Conservation (phyloP, 441 rosid genomes). For the Aquilaria agallochum region DNA sequence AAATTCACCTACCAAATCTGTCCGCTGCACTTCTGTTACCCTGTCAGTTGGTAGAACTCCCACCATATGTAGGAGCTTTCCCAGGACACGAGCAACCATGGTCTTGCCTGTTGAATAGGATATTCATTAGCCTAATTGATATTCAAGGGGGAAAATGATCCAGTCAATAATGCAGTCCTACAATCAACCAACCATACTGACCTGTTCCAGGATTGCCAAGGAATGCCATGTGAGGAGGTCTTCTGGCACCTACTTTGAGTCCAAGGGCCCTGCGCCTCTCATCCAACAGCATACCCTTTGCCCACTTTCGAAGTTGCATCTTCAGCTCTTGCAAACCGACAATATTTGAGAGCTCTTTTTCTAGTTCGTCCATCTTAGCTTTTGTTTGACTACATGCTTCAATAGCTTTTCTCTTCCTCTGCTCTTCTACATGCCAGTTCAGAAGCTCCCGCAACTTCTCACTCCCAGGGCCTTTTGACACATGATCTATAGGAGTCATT, state of each 20-base stretch:
- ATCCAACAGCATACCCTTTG: slow-evolving; percentile 96
- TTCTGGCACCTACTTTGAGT: slow-evolving; percentile 73
- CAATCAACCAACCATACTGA: slow-evolving; percentile 12
- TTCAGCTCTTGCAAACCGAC: slow-evolving; percentile 84
- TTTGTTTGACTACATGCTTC: slow-evolving; percentile 77
- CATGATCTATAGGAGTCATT: slow-evolving; percentile 85
- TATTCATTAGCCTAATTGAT: too few species aligned
- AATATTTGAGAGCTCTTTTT: slow-evolving; percentile 57
- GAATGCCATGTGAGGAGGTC: slow-evolving; percentile 99
- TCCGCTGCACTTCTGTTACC: slow-evolving; percentile 96
- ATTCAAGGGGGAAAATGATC: background rate
- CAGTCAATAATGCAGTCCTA: background rate
- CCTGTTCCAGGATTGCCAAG: slow-evolving; percentile 99
- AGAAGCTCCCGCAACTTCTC: slow-evolving; percentile 57
- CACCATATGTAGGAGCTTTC: slow-evolving; percentile 81
- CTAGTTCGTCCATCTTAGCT: slow-evolving; percentile 90
- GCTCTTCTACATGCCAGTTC: slow-evolving; percentile 64
- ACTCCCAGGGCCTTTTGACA: slow-evolving; percentile 75
- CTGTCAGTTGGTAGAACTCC: slow-evolving; percentile 86
- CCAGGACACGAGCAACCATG: slow-evolving; percentile 94
- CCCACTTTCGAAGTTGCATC: slow-evolving; percentile 90
- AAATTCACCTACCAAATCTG: slow-evolving; percentile 98
- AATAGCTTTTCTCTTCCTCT: slow-evolving; percentile 74
- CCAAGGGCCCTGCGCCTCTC: slow-evolving; percentile 94
- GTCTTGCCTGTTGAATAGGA: slow-evolving; percentile 66